A percentile compares a stretch with the other conserved stretches of the same genome.
Conservation (phyloP, 441 rosid genomes). For the Mallotus repandus region DNA sequence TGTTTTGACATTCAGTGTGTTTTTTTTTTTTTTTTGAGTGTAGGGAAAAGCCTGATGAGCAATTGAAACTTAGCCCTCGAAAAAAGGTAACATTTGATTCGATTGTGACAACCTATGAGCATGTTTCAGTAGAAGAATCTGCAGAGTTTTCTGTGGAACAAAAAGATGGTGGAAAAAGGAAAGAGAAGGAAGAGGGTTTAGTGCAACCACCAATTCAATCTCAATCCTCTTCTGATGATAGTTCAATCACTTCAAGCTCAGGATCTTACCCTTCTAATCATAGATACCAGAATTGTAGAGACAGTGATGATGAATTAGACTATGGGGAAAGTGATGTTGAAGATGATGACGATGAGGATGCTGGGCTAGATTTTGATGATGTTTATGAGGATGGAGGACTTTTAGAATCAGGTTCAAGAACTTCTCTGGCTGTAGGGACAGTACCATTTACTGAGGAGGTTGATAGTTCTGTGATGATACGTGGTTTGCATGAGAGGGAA, state of each 20-base stretch:
- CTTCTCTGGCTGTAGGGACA: constrained; percentile 14
- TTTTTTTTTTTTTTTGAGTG: constrained; percentile 1
- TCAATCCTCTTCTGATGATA: constrained; percentile 52
- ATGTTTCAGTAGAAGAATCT: constrained; percentile 36
- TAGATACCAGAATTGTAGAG: constrained; percentile 85
- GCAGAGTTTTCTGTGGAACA: constrained; percentile 26
- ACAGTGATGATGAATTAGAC: constrained; percentile 72
- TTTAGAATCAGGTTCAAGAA: constrained; percentile 26
- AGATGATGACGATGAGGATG: constrained; percentile 29
- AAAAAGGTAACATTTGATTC: constrained; percentile 82
- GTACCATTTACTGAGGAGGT: constrained; percentile 29
- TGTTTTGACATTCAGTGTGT: constrained; percentile 4
- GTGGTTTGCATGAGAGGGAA: constrained; percentile 29
- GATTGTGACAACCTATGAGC: constrained; percentile 62
- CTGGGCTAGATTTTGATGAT: constrained; percentile 36
- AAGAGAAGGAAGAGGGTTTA: constrained; percentile 23
- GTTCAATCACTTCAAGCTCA: constrained; percentile 39
- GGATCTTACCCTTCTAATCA: constrained; percentile 63
- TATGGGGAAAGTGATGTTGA: constrained; percentile 54
- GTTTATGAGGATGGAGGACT: constrained; percentile 33
- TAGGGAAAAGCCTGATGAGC: constrained; percentile 47
- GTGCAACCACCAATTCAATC: constrained; percentile 34
- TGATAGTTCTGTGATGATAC: constrained; percentile 19
- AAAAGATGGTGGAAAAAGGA: constrained; percentile 18
- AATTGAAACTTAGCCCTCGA: constrained; percentile 34